phyloP scores from a whole-genome alignment of 2,329 filamentous ascomycete species.

The Pseudogymnoascus sp. region DNA sequence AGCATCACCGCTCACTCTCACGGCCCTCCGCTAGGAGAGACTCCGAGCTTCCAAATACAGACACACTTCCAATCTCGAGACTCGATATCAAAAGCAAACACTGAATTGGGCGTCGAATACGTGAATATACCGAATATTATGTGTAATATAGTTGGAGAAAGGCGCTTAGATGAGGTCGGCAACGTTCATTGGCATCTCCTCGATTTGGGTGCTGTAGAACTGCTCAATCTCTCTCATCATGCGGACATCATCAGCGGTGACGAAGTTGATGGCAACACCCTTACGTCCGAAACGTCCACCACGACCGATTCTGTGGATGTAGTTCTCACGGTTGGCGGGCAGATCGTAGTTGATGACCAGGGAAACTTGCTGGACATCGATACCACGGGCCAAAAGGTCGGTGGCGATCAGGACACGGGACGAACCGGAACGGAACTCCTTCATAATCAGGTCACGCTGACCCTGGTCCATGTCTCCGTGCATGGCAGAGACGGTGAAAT shows the following conservation, averaged over 20 bases:
- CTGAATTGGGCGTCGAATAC: slow-evolving; percentile 1
- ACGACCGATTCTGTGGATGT: slow-evolving; percentile 99
- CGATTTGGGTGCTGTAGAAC: slow-evolving; percentile 99
- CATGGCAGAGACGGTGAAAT: slow-evolving; percentile 99
- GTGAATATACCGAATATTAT: slow-evolving; percentile 7
- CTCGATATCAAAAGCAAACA: slow-evolving; percentile 1
- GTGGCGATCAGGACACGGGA: slow-evolving; percentile 98
- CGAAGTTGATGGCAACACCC: slow-evolving; percentile 99
- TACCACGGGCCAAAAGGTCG: slow-evolving; percentile 96
- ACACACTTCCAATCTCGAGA: not conserved
- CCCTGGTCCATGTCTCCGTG: slow-evolving; percentile 98
- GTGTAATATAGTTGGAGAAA: slow-evolving; percentile 10
- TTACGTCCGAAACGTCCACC: slow-evolving; percentile 99
- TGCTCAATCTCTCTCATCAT: slow-evolving; percentile 99
- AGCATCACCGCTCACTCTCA: slow-evolving; percentile 28
- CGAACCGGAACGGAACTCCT: slow-evolving; percentile 98
- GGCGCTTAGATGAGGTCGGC: slow-evolving; percentile 60
- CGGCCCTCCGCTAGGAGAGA: slow-evolving; percentile 19
- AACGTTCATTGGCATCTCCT: slow-evolving; percentile 99
- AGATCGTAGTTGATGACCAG: slow-evolving; percentile 99
- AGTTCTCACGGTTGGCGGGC: slow-evolving; percentile 98
- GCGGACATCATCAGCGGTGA: slow-evolving; percentile 96
- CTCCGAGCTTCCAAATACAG: slow-evolving; percentile 1
- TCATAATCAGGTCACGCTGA: slow-evolving; percentile 99
- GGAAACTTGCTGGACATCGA: slow-evolving; percentile 99